phyloP scores from a whole-genome alignment of 2,329 filamentous ascomycete genomes.

The Colletotrichum agaves region DNA sequence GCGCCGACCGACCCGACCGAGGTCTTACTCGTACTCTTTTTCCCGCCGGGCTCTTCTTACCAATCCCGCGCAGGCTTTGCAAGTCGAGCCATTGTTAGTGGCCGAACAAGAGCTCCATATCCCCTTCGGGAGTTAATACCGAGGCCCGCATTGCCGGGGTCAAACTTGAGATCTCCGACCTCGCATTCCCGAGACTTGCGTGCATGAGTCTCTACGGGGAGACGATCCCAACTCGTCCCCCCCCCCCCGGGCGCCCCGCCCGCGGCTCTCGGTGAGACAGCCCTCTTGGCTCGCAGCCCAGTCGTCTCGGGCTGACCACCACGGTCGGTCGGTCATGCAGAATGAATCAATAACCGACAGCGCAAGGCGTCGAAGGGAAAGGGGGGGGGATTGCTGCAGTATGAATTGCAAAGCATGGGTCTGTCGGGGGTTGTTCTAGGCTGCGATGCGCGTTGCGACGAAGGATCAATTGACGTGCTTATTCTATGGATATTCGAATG shows the following conservation, averaged over 20 bases:
- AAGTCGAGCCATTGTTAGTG: neutral
- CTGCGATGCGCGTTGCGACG: neutral
- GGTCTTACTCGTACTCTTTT: neutral
- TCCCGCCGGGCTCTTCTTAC: neutral
- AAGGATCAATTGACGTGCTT: too few relatives aligned
- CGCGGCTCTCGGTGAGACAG: conserved; percentile 12
- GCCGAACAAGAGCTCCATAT: conserved; percentile 8
- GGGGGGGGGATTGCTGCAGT: too few relatives aligned
- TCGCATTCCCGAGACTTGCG: conserved; percentile 36
- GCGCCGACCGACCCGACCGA: conserved; percentile 9
- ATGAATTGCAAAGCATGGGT: neutral
- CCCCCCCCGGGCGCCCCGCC: too few relatives aligned
- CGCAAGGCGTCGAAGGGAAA: neutral
- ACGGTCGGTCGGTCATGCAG: conserved; percentile 20
- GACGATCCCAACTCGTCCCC: too few relatives aligned
- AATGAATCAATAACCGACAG: conserved; percentile 30
- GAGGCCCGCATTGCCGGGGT: conserved; percentile 32
- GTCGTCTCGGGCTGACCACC: conserved; percentile 20
- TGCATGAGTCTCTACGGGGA: conserved; percentile 20
- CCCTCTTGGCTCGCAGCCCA: conserved; percentile 1
- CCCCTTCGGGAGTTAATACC: conserved; percentile 23
- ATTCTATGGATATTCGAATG: too few relatives aligned
- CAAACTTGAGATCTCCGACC: conserved; percentile 24
- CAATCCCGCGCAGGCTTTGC: neutral
- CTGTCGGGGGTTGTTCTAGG: neutral